These are phyloP conservation scores for Agrocybe chaxingu DNA, from an alignment of 768 basidiomycete species.

Conservation along the genomic window DNA sequence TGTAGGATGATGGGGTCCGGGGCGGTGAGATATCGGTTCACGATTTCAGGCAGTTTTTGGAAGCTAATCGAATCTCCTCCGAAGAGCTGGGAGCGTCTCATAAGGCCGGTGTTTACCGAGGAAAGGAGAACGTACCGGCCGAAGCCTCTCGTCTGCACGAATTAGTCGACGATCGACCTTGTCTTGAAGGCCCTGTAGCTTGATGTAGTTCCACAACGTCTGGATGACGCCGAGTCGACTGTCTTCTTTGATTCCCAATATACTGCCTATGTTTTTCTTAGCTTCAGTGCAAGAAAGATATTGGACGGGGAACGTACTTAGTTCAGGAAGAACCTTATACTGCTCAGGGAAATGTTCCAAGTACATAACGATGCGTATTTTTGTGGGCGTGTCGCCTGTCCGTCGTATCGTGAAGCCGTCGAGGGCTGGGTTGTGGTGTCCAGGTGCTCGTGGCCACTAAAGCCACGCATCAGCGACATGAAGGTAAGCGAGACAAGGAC, in stretches of 20 bases:
- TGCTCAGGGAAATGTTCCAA: conserved; percentile 86
- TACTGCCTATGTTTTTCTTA: conserved; percentile 36
- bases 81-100: conserved; percentile 51
- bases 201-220: conserved; percentile 91
- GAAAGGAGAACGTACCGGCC: conserved; percentile 43
- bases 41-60: conserved; percentile 78
- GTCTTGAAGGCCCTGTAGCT: conserved; percentile 77
- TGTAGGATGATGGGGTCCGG: conserved; percentile 81
- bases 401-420: conserved; percentile 88
- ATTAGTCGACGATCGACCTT: conserved; percentile 74
- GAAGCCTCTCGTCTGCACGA: conserved; percentile 63
- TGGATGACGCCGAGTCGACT: conserved; percentile 79
- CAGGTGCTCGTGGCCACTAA: conserved; percentile 64
- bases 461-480: neutral
- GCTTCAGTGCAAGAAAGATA: neutral
- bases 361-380: conserved; percentile 80
- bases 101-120: neutral
- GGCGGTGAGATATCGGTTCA: conserved; percentile 73
- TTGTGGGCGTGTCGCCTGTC: conserved; percentile 75
- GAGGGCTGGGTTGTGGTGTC: conserved; percentile 54
- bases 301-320: conserved; percentile 42
- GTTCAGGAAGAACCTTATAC: conserved; percentile 73
- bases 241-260: conserved; percentile 82
- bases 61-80: conserved; percentile 69
- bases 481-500: neutral